phyloP scores from a whole-genome alignment of 139 green algal genomes.

The Coelastrella sp. region DNA sequence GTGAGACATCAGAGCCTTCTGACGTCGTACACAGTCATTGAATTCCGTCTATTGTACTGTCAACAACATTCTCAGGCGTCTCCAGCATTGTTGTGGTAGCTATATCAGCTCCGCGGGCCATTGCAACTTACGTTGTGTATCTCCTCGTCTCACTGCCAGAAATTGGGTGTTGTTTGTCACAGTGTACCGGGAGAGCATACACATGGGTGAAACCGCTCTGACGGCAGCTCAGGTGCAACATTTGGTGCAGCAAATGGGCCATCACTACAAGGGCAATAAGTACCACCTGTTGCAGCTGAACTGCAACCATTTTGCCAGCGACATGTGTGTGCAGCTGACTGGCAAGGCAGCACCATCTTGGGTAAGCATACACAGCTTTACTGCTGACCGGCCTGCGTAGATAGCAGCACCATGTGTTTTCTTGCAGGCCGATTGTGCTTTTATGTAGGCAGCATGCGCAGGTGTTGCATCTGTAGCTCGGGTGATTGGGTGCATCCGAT shows the following conservation, averaged over 20 bases:
- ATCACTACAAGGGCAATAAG: slow-evolving; percentile 81
- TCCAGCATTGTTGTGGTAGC: too few relatives aligned
- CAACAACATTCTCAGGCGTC: too few relatives aligned
- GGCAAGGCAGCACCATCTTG: slow-evolving; percentile 74
- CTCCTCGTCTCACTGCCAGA: too few relatives aligned
- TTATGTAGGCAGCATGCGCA: too few relatives aligned
- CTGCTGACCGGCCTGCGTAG: not conserved
- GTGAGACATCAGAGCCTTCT: not conserved
- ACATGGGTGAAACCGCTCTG: slow-evolving; percentile 78
- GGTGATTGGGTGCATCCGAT: too few relatives aligned
- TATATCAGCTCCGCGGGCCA: too few relatives aligned
- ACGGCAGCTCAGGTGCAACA: slow-evolving; percentile 75
- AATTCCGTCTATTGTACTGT: too few relatives aligned
- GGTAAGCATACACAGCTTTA: slow-evolving; percentile 49
- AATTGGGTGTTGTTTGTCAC: slow-evolving; percentile 35
- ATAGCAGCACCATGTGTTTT: not conserved
- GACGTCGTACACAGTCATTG: too few relatives aligned
- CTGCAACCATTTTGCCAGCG: slow-evolving; percentile 81
- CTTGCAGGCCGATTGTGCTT: too few relatives aligned
- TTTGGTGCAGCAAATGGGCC: slow-evolving; percentile 79
- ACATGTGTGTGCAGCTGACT: slow-evolving; percentile 77
- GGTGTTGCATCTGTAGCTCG: too few relatives aligned
- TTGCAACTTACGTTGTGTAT: too few relatives aligned
- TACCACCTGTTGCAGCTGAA: slow-evolving; percentile 94
- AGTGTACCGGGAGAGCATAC: slow-evolving; percentile 73